phyloP scores from a whole-genome alignment of 352 stramenopile genomes.

The Phytopythium aichiense region DNA sequence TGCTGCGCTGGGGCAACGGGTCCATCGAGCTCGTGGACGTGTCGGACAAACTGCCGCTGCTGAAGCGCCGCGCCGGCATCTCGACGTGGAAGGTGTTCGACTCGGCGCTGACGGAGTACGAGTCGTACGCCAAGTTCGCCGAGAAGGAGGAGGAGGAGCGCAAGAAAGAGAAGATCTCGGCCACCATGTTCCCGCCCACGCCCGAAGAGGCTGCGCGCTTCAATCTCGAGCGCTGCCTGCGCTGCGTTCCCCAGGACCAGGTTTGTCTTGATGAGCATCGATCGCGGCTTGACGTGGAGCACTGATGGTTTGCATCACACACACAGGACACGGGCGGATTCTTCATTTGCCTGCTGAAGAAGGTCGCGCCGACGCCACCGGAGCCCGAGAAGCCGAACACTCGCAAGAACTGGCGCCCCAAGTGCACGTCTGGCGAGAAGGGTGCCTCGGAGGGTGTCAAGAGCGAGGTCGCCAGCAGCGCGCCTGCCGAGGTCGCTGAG shows the following conservation, averaged over 20 bases:
- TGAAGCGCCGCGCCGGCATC: conserved; percentile 87
- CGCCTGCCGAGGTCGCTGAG: conserved; percentile 5
- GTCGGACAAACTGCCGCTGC: conserved; percentile 59
- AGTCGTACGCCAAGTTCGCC: conserved; percentile 64
- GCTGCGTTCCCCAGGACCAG: conserved; percentile 97
- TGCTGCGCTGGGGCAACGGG: conserved; percentile 91
- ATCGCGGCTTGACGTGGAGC: neutral
- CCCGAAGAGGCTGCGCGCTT: conserved; percentile 64
- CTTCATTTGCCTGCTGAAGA: conserved; percentile 97
- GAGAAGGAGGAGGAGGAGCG: conserved; percentile 48
- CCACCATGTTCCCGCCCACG: conserved; percentile 90
- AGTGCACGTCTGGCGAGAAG: conserved; percentile 14
- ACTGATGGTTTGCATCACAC: neutral
- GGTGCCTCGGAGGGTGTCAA: conserved; percentile 12
- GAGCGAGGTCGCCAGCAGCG: neutral
- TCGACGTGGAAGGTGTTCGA: conserved; percentile 93
- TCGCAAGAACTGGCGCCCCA: conserved; percentile 12
- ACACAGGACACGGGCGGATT: conserved; percentile 96
- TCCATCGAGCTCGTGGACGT: conserved; percentile 92
- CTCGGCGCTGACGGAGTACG: conserved; percentile 78
- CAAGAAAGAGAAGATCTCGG: conserved; percentile 76
- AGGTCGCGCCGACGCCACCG: conserved; percentile 64
- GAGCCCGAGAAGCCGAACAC: conserved; percentile 19
- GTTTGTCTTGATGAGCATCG: conserved; percentile 15
- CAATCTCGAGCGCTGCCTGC: conserved; percentile 93